Evolutionary conservation across 345 rosid species (phyloP), one percentile per base, ranked within the genome.

Genomic region (Viola odorata): DNA sequence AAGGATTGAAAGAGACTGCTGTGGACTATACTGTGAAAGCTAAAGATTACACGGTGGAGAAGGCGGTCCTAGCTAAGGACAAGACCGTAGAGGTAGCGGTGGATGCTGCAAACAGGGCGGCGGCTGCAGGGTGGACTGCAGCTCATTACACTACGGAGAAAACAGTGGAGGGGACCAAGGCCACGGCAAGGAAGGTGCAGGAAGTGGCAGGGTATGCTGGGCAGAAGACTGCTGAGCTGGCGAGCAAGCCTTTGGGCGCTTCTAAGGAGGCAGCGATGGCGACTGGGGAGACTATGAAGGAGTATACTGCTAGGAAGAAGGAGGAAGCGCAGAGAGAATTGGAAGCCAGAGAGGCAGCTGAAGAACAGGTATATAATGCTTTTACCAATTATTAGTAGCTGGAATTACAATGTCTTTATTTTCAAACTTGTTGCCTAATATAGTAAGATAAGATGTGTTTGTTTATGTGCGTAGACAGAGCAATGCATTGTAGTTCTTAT

Each of bases 291-390:
- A 82, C 59, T 1, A 65, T 79, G 75, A 75, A 65, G 65, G 90
- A 83, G 2, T 89, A 81, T 55, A 86, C 96, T 0, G 87, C 86
- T 0, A 77, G 79, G 71, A 89, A 90, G 81, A 84, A 82, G 59
- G 95, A 81, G 52, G 96, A 87, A 68, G 80, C 96, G 3, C 57
- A 72, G 56, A 72, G 80, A 62, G 81, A 64, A 15, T 2, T 67
- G 3, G 80, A 78, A 50, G 70, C 75, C 5, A 76, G 75, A 69
- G 62, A 63, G 55, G 47, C 66, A 5, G 7, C 62, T 7, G 65
- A 66, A 50, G 16, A 16, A 45, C 77, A 71, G 81, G 82, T 80
- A 72, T 23, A 2, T 23, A 23, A 23, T 23, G 32, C 32, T 23
- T 23, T 23, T 23, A 23, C 32, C 32, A 23, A 23, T 23, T 23